Base-by-base conservation (phyloP, 352 stramenopile species). In the Phytophthora agathidicida region DNA sequence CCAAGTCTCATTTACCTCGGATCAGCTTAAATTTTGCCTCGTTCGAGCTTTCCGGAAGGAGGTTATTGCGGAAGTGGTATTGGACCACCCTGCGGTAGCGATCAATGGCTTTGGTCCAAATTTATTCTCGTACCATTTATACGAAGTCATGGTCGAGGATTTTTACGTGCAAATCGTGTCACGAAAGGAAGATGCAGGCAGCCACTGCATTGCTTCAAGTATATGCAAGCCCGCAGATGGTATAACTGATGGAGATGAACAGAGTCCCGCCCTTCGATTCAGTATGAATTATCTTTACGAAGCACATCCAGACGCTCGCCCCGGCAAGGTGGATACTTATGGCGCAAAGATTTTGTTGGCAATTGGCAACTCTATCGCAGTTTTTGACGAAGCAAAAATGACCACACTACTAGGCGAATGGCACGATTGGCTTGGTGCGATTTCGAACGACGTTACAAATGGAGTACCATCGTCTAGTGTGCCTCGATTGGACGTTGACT, bases 161-260 rank as follows among this genome's bases (percentile, higher is more conserved):
- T 96, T 93, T 67, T 96, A 82, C 44, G 50, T 95, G 7, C 84
- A 95, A 58, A 92, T 85, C 27, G 85, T 82, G 45, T 54, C 75
- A 5, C 75, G 57, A 39, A 50, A 73, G 1, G 39, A 75, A 7
- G 46, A 70, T 1, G 46, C 49, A 32, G 68, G 55, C 10, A 89
- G 77, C 41, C 65, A 91, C 30, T 96, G 87, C 17, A 84, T 96
- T 45, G 80, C 81, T 32, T 94, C 85, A 11, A 96, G 87, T 44
- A 73, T 96, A 22, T 60, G 47, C 35, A 38, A 65, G 8, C 26
- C 48, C 23, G 22, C 68, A 5, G 39, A 53, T 23, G 23, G 38
- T 1, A 39, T 28, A 19, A 7, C 28, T 24, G 45, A 64, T 24
- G 52, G 63, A 36, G 38, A 53, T 17, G 39, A 24, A 9, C 36